A percentile compares a stretch with the other conserved stretches of the same genome.
Evolutionary conservation across 306 rosid species (phyloP).

Genomic region (Heteromeles arbutifolia): DNA sequence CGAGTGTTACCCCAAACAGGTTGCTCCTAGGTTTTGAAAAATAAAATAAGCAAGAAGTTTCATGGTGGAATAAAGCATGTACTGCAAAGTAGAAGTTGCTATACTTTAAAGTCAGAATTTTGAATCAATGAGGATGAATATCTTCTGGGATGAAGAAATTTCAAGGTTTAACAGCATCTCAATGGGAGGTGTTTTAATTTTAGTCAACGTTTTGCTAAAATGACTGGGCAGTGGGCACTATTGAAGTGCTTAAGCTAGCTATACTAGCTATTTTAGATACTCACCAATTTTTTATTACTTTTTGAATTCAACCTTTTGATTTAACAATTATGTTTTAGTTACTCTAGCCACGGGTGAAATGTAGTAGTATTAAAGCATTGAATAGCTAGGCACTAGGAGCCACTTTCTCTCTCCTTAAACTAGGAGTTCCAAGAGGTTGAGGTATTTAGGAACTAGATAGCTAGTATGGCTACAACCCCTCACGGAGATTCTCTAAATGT

Average conservation of each 20-base stretch:
- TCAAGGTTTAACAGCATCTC: not conserved
- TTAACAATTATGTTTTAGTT: not conserved
- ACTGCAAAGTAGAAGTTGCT: not conserved
- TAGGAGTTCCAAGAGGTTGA: not conserved
- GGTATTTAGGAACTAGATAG: not conserved
- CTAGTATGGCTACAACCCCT: not conserved
- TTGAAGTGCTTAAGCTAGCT: not conserved
- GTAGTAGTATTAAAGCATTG: not conserved
- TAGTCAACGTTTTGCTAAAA: not conserved
- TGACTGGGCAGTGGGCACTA: not conserved
- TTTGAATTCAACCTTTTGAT: not conserved
- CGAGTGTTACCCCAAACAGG: not conserved
- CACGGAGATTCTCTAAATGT: not conserved
- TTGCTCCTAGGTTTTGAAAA: not conserved
- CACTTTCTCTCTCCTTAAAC: not conserved
- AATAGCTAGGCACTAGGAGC: not conserved
- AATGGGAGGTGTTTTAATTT: not conserved
- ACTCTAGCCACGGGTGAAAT: not conserved
- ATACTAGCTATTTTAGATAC: not conserved
- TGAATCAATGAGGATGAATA: not conserved
- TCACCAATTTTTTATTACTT: not conserved
- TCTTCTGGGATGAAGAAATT: not conserved
- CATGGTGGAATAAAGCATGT: not conserved
- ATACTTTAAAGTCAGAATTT: not conserved
- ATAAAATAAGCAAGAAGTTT: not conserved